Conservation (phyloP, 768 basidiomycete species). For the Hydnomerulius pinastri region DNA sequence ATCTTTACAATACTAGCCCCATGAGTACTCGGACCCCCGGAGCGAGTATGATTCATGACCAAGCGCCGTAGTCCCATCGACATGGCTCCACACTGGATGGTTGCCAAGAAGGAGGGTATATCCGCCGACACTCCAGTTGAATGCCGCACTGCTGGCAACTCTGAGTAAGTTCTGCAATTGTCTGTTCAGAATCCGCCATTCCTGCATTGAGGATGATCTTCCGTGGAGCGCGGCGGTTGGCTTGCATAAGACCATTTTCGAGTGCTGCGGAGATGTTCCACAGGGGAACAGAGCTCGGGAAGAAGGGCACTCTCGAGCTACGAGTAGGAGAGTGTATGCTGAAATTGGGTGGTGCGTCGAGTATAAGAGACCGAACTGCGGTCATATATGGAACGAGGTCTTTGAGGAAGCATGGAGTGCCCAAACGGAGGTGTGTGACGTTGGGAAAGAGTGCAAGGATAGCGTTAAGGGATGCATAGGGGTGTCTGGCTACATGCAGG, state of each 20-base stretch:
- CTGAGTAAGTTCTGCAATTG: not conserved
- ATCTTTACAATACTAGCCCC: too few species aligned
- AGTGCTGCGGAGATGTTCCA: slow-evolving; percentile 4
- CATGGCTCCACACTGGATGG: not conserved
- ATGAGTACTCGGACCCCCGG: too few species aligned
- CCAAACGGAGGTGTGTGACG: slow-evolving; percentile 4
- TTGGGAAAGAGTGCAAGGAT: slow-evolving; percentile 6
- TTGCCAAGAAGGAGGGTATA: too few species aligned
- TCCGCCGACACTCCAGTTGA: slow-evolving; percentile 5
- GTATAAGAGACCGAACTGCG: slow-evolving; percentile 3
- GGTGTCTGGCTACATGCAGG: too few species aligned
- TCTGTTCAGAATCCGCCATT: too few species aligned
- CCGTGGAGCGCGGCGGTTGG: too few species aligned
- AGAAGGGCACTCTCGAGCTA: not conserved
- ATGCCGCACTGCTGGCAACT: not conserved
- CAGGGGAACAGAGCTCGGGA: slow-evolving; percentile 4
- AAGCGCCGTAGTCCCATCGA: not conserved
- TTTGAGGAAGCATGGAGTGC: slow-evolving; percentile 9
- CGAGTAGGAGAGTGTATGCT: not conserved
- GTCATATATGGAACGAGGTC: slow-evolving; percentile 3
- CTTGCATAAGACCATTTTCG: slow-evolving; percentile 3
- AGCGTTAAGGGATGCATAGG: too few species aligned
- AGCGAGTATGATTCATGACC: not conserved
- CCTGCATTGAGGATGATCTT: too few species aligned
- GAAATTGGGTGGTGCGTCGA: slow-evolving; percentile 5